Base-by-base conservation (phyloP, 306 rosid genomes). In the Erythrophleum fordii region DNA sequence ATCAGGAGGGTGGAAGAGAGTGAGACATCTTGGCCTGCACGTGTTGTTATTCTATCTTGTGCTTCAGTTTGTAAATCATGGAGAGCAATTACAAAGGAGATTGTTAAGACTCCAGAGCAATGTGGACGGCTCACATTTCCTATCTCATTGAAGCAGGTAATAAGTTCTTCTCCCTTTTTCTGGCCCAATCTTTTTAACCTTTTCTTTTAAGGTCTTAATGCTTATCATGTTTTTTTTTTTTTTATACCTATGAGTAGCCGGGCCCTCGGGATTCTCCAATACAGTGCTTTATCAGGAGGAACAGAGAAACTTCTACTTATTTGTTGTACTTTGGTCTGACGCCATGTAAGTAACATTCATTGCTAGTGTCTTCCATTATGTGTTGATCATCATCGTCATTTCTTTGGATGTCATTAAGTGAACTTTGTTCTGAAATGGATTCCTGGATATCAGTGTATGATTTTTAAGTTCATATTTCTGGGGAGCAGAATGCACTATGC, bases 121-220 rank as follows among this genome's bases (percentile, higher is more conserved):
- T 92, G 93, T 39, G 97, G 94, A 84, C 86, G 90, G 87, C 80
- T 94, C 72, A 94, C 97, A 31, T 92, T 95, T 83, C 98, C 99
- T 26, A 90, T 91, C 83, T 95, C 99, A 20, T 77, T 95, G 87
- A 95, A 95, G 86, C 99, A 95, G 94, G 99, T 95, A 79, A 70
- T 48, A 53, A 31, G 58, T 65, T 68, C 49, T 23, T 29, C 28
- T 20, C 67, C 77, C 49, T 7, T 26, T 81, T 34, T 44, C 5
- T 23, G 34, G 25, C 68, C 26, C 45, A 64, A 62, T 81, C 22
- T 35, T 22, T 79, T 1, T 20, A 1, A 18, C 44, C 66, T 52
- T 11, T 62, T 7, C 35, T 73, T 17, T 69, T 13, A 29, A 17
- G n/a, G 65, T 67, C 56, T 56, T 80, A 72, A 25, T 17, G 68